phyloP scores from a whole-genome alignment of 306 rosid genomes.

The cucumber (Cucumis sativus) region DNA sequence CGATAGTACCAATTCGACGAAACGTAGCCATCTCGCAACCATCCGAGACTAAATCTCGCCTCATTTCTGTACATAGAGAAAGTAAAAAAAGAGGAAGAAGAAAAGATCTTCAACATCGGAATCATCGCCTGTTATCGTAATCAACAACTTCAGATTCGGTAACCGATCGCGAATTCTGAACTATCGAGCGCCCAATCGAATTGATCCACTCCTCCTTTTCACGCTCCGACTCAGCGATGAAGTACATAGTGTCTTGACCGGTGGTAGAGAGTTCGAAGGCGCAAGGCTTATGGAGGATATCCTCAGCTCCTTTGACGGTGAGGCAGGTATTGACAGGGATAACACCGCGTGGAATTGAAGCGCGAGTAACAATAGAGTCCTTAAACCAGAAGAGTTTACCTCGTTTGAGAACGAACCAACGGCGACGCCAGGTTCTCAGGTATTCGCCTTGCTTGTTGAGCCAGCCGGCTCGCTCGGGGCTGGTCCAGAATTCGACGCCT shows the following conservation, averaged over 20 bases:
- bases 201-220: slow-evolving; percentile 66
- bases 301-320: slow-evolving; percentile 69
- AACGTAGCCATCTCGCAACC: neutral
- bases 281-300: slow-evolving; percentile 44
- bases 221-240: slow-evolving; percentile 47
- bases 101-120: neutral
- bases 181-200: slow-evolving; percentile 52
- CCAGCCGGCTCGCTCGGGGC: slow-evolving; percentile 54
- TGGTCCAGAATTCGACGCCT: slow-evolving; percentile 52
- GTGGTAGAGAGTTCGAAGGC: slow-evolving; percentile 59
- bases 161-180: slow-evolving; percentile 58
- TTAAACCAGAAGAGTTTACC: slow-evolving; percentile 57
- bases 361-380: slow-evolving; percentile 21
- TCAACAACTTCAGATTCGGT: slow-evolving; percentile 56
- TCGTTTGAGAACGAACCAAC: slow-evolving; percentile 62
- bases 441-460: slow-evolving; percentile 60
- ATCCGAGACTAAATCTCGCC: neutral
- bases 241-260: slow-evolving; percentile 39
- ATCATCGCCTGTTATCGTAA: slow-evolving; percentile 43
- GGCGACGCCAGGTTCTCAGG: slow-evolving; percentile 65
- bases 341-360: slow-evolving; percentile 51
- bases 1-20: neutral
- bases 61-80: slow-evolving; percentile 2
- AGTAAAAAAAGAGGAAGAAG: neutral
- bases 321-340: slow-evolving; percentile 42